Conservation (phyloP, 1,284 basidiomycete species). For the Ustilago bromivora region DNA sequence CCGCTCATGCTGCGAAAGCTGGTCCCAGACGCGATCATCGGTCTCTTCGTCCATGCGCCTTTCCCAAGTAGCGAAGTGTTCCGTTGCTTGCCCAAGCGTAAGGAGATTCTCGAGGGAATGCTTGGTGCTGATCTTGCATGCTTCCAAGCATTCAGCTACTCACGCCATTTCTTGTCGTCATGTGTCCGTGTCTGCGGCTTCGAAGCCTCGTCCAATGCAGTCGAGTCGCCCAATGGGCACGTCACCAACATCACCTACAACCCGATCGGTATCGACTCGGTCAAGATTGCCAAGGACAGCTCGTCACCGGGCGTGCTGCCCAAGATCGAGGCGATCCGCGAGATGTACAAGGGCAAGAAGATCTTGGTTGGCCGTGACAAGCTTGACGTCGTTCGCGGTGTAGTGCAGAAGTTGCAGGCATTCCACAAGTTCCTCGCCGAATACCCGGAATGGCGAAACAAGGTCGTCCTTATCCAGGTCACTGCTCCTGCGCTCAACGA, state of each 20-base stretch:
- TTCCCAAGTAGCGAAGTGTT: conserved; percentile 98
- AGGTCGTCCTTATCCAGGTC: conserved; percentile 81
- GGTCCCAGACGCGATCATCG: conserved; percentile 81
- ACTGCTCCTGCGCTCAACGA: conserved; percentile 95
- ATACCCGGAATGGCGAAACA: conserved; percentile 95
- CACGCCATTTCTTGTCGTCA: conserved; percentile 91
- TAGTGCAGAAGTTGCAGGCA: conserved; percentile 95
- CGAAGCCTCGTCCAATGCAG: conserved; percentile 81
- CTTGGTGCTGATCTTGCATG: conserved; percentile 94
- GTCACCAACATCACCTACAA: conserved; percentile 88
- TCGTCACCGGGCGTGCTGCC: conserved; percentile 84
- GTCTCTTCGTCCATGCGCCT: conserved; percentile 95
- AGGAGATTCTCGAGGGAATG: conserved; percentile 97
- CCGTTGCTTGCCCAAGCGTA: conserved; percentile 84
- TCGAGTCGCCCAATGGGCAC: conserved; percentile 91
- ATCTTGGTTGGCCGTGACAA: conserved; percentile 99
- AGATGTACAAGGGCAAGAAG: conserved; percentile 95
- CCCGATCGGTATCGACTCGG: conserved; percentile 96
- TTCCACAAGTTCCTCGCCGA: conserved; percentile 93
- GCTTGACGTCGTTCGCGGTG: conserved; percentile 96
- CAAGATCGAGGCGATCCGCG: conserved; percentile 85
- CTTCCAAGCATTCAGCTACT: conserved; percentile 97
- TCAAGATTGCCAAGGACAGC: conserved; percentile 85
- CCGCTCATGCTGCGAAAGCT: conserved; percentile 85
- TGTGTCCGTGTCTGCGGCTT: conserved; percentile 97